Evolutionary conservation across 1,284 basidiomycete species (phyloP).

Genomic region (Limonomyces culmigenus): DNA sequence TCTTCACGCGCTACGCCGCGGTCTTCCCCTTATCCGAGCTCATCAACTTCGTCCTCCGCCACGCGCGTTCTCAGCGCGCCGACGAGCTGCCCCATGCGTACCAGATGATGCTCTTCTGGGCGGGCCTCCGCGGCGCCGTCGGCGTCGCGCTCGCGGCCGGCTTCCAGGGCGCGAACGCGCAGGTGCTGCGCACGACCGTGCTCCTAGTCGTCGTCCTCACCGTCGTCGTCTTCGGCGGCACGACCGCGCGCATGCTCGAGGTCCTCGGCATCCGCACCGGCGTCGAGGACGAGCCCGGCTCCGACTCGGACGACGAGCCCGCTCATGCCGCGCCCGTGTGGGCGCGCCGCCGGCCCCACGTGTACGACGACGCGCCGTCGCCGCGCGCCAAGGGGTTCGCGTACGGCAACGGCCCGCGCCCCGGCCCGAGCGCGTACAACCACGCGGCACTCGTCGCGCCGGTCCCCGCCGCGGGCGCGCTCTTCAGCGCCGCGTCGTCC

Average conservation of each 20-base stretch:
- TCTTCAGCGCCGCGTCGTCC: slow-evolving; percentile 49
- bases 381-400: slow-evolving; percentile 27
- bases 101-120: slow-evolving; percentile 99
- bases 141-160: slow-evolving; percentile 94
- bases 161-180: slow-evolving; percentile 83
- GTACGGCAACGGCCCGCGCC: slow-evolving; percentile 19
- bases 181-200: slow-evolving; percentile 85
- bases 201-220: slow-evolving; percentile 93
- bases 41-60: slow-evolving; percentile 83
- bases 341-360: slow-evolving; percentile 13
- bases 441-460: slow-evolving; percentile 29
- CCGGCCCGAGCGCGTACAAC: slow-evolving; percentile 30
- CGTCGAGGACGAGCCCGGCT: slow-evolving; percentile 81
- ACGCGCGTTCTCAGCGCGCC: slow-evolving; percentile 66
- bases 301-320: slow-evolving; percentile 56
- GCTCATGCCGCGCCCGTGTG: too few relatives aligned
- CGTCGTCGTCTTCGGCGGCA: slow-evolving; percentile 91
- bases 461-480: slow-evolving; percentile 11
- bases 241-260: slow-evolving; percentile 92
- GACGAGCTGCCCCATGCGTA: slow-evolving; percentile 92
- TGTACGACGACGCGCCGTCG: slow-evolving; percentile 9
- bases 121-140: slow-evolving; percentile 88
- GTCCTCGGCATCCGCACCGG: slow-evolving; percentile 93
- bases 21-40: slow-evolving; percentile 94
- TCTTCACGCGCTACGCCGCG: slow-evolving; percentile 89